These are phyloP conservation scores for Oryza australiensis DNA, from an alignment of 176 grass and related monocot genomes.

Conservation along the genomic window DNA sequence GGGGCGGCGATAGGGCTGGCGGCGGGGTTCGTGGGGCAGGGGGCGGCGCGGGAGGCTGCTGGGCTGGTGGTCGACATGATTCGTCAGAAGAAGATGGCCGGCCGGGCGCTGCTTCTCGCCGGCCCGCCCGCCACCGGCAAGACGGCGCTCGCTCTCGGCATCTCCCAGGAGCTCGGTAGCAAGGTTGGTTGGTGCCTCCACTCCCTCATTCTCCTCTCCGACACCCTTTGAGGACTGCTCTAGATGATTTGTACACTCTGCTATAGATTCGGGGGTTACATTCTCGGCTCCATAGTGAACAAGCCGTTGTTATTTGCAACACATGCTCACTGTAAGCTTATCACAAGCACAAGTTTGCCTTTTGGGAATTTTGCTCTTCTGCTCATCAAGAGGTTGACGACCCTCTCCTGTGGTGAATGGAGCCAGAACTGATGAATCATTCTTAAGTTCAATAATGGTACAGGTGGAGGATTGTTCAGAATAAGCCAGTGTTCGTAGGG, in stretches of 20 bases:
- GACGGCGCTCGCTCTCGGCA: conserved; percentile 83
- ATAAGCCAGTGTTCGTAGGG: neutral
- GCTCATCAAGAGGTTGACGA: neutral
- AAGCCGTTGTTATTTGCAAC: no score
- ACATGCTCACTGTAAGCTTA: no score
- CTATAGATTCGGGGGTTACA: no score
- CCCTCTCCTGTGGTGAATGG: neutral
- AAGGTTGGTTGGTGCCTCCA: conserved; percentile 55
- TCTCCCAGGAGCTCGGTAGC: conserved; percentile 94
- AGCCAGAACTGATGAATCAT: neutral
- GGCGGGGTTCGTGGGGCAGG: conserved; percentile 87
- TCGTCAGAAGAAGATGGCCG: conserved; percentile 97
- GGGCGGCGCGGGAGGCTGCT: conserved; percentile 63
- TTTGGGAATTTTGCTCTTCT: neutral
- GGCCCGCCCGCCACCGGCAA: conserved; percentile 89
- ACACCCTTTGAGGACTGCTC: no score
- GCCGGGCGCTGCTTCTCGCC: conserved; percentile 78
- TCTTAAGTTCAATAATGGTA: neutral
- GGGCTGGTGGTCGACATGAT: conserved; percentile 91
- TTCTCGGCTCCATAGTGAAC: no score
- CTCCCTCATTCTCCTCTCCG: neutral
- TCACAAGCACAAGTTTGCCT: no score
- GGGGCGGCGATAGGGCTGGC: conserved; percentile 65
- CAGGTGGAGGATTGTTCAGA: neutral
- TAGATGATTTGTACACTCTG: no score